Base-by-base conservation (phyloP, 2,329 filamentous ascomycete genomes). In the Ceratocystis papillata region DNA sequence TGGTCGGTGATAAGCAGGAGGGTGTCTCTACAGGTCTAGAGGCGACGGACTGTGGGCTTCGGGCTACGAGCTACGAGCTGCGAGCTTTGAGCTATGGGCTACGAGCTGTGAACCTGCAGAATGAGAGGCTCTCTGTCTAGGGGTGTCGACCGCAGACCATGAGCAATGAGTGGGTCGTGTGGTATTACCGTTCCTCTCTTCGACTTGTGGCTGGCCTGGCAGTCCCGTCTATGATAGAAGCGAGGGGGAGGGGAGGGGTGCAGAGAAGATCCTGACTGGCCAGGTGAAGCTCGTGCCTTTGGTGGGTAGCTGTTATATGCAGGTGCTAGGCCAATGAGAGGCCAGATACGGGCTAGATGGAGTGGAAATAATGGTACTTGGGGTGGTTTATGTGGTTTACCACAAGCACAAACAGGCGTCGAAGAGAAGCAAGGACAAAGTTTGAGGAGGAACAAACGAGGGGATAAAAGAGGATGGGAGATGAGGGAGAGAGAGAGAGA, bases 211-310 rank as follows among this genome's bases (percentile, higher is more conserved):
- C 48, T 53, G 22, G n/a, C 22, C 53, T 57, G 12, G 53, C 7
- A 10, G 53, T 57, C 28, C 53, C 53, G 53, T 30, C 22, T 57
- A 6, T 30, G 10, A 30, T 12, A 5, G 12, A 57, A 15, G 10
- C 3, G 53, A 28, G 22, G 17, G 28, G 28, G 53, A 57, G 4
- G n/a, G 48, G 6, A 25, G 48, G n/a, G 48, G 48, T 53, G 48
- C 37, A 41, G 4, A 50, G 48, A 22, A 10, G 53, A 30, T 30
- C 22, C 10, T 57, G 53, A 57, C 53, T 57, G 22, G 7, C 30
- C 53, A 17, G 30, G 17, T 57, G 25, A 57, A 57, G 53, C 53
- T 57, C 53, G 53, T 57, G 53, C 53, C 53, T 30, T 28, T 57
- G 53, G n/a, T 50, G 48, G 48, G 48, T 50, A 22, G 48, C 20